Evolutionary conservation across 176 grass and related monocot species (phyloP).

Genomic region (Themeda triandra): DNA sequence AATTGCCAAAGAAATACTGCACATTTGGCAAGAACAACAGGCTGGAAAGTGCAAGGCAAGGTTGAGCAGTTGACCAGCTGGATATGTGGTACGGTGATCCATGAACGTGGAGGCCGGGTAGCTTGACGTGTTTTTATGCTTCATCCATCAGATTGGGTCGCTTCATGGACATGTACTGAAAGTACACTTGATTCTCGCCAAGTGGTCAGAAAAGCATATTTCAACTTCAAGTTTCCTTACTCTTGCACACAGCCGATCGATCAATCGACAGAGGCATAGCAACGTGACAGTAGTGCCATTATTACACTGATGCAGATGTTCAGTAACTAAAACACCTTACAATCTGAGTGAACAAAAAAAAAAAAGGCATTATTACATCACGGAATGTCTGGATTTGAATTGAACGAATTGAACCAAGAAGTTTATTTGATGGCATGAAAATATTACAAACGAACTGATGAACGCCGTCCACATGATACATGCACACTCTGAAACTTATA

Average conservation of each 20-base stretch:
- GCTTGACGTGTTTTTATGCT: slow-evolving; percentile 20
- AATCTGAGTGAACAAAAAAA: not conserved
- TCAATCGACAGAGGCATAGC: not conserved
- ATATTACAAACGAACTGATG: slow-evolving; percentile 1
- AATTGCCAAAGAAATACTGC: not conserved
- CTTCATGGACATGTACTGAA: slow-evolving; percentile 9
- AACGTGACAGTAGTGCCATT: not conserved
- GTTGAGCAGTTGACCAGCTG: not conserved
- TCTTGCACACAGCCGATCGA: not conserved
- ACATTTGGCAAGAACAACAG: not conserved
- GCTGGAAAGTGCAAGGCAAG: slow-evolving; percentile 7
- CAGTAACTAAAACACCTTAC: not conserved
- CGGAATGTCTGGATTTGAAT: not conserved
- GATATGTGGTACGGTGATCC: not conserved
- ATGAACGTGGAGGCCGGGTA: slow-evolving; percentile 21
- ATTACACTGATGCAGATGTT: not conserved
- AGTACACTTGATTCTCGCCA: not conserved
- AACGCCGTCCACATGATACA: not conserved
- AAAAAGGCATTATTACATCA: not conserved
- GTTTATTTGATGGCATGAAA: not conserved
- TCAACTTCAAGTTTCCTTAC: slow-evolving; percentile 5
- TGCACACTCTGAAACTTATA: not conserved
- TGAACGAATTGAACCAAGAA: not conserved
- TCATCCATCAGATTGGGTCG: slow-evolving; percentile 5
- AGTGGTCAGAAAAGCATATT: not conserved